Percentiles rank a stretch among this genome's conserved stretches.
Conservation (phyloP, 2,329 filamentous ascomycete species). For the Trichoderma sp. region DNA sequence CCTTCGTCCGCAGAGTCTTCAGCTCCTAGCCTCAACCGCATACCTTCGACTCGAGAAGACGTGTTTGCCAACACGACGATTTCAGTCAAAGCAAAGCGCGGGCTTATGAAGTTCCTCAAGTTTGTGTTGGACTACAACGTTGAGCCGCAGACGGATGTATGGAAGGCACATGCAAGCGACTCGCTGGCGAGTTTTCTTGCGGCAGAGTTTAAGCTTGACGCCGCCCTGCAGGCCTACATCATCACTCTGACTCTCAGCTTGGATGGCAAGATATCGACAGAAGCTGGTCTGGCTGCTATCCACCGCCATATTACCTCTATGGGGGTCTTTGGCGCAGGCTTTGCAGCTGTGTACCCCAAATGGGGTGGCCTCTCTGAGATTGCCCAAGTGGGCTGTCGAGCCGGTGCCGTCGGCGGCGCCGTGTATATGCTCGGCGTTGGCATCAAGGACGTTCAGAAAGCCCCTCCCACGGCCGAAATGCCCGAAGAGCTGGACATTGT, state of each 20-base stretch:
- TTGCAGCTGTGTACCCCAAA: constrained; percentile 86
- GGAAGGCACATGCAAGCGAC: constrained; percentile 55
- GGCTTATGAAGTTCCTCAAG: constrained; percentile 90
- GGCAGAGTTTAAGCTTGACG: constrained; percentile 64
- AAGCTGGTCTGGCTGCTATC: constrained; percentile 69
- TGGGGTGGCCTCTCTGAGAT: constrained; percentile 90
- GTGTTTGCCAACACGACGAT: constrained; percentile 78
- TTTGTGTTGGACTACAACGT: constrained; percentile 73
- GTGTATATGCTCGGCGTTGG: constrained; percentile 82
- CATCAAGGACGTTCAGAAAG: constrained; percentile 42
- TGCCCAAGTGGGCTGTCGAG: constrained; percentile 85
- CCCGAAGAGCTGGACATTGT: constrained; percentile 41
- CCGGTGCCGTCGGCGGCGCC: constrained; percentile 84
- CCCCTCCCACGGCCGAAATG: constrained; percentile 23
- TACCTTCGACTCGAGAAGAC: constrained; percentile 89
- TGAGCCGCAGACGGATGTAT: constrained; percentile 53
- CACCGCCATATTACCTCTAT: constrained; percentile 81
- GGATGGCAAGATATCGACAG: constrained; percentile 59
- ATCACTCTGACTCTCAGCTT: constrained; percentile 71
- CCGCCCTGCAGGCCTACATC: constrained; percentile 61
- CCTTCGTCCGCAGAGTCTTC: constrained; percentile 31
- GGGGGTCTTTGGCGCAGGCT: constrained; percentile 82
- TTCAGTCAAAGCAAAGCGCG: constrained; percentile 76
- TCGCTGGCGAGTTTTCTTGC: constrained; percentile 60
- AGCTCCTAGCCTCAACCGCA: constrained; percentile 56